Percentiles rank a stretch among this genome's conserved stretches.
Conservation (phyloP, 257 asterid genomes). For the Phtheirospermum japonicum region DNA sequence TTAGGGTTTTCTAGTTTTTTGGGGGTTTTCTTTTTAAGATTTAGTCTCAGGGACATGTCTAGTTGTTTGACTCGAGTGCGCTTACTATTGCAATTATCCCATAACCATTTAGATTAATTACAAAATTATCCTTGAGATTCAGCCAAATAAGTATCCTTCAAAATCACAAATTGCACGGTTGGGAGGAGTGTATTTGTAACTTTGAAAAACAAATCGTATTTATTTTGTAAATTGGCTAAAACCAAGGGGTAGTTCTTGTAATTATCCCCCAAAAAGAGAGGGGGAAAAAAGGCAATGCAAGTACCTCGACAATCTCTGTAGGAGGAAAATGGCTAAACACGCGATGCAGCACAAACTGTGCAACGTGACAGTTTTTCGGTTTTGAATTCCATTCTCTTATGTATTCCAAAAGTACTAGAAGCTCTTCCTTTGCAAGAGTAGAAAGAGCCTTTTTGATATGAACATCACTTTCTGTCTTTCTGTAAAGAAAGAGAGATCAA, state of each 20-base stretch:
- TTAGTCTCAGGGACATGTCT: too few species aligned
- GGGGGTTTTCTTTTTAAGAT: too few species aligned
- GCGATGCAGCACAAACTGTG: conserved; percentile 63
- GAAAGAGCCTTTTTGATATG: conserved; percentile 59
- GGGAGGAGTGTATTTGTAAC: neutral
- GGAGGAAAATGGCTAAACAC: conserved; percentile 61
- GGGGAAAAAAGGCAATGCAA: neutral
- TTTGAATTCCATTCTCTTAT: conserved; percentile 90
- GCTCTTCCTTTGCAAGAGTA: conserved; percentile 61
- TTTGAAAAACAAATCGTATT: neutral
- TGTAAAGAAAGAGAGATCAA: conserved; percentile 30
- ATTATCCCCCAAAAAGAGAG: neutral
- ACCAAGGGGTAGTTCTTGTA: neutral
- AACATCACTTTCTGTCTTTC: conserved; percentile 47
- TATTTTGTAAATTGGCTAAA: neutral
- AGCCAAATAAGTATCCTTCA: neutral
- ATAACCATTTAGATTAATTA: too few species aligned
- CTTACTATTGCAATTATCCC: neutral
- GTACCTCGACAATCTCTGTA: conserved; percentile 68
- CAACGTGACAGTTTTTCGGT: conserved; percentile 78
- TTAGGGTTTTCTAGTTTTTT: too few species aligned
- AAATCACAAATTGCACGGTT: neutral
- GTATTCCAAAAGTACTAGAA: conserved; percentile 63
- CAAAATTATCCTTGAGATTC: neutral
- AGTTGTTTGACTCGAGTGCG: too few species aligned